A percentile compares a stretch with the other conserved stretches of the same genome.
These are phyloP conservation scores for Saccharum spontaneum DNA, from an alignment of 176 grass and related monocot species.

Conservation along the genomic window DNA sequence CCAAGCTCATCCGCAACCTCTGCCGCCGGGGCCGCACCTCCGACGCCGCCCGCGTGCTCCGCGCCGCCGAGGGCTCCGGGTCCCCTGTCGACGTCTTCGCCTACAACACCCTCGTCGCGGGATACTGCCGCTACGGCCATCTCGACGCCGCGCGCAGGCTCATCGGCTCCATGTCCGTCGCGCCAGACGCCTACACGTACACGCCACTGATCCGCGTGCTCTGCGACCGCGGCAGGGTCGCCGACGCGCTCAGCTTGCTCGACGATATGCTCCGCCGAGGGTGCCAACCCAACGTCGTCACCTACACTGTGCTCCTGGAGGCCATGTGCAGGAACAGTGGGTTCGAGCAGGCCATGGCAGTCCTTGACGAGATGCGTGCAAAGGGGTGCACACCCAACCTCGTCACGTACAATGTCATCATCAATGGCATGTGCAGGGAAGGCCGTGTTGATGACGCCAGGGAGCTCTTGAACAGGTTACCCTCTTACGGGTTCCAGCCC, in stretches of 20 bases:
- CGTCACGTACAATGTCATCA: slow-evolving; percentile 75
- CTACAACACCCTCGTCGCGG: slow-evolving; percentile 58
- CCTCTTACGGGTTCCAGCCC: slow-evolving; percentile 52
- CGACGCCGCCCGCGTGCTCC: slow-evolving; percentile 58
- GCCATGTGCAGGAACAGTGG: slow-evolving; percentile 55
- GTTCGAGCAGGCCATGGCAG: slow-evolving; percentile 47
- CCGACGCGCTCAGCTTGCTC: slow-evolving; percentile 49
- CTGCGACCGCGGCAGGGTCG: slow-evolving; percentile 52
- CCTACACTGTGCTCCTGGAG: slow-evolving; percentile 67
- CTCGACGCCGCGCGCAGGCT: slow-evolving; percentile 48
- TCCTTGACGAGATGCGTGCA: slow-evolving; percentile 62
- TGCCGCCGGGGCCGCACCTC: slow-evolving; percentile 58
- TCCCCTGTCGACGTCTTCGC: slow-evolving; percentile 50
- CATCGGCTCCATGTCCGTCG: slow-evolving; percentile 50
- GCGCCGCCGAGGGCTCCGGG: slow-evolving; percentile 41
- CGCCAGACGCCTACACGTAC: slow-evolving; percentile 69
- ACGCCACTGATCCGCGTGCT: slow-evolving; percentile 65
- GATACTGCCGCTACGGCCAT: slow-evolving; percentile 47
- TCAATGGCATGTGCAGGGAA: slow-evolving; percentile 66
- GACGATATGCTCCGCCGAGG: slow-evolving; percentile 53
- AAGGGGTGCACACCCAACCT: slow-evolving; percentile 66
- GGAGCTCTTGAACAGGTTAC: slow-evolving; percentile 48
- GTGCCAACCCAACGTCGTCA: slow-evolving; percentile 63
- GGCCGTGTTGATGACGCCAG: slow-evolving; percentile 44
- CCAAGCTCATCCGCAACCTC: slow-evolving; percentile 65